Percentiles rank a stretch among this genome's conserved stretches.
These are phyloP conservation scores for Melaleuca alternifolia DNA, from an alignment of 345 rosid genomes.

Conservation along the genomic window DNA sequence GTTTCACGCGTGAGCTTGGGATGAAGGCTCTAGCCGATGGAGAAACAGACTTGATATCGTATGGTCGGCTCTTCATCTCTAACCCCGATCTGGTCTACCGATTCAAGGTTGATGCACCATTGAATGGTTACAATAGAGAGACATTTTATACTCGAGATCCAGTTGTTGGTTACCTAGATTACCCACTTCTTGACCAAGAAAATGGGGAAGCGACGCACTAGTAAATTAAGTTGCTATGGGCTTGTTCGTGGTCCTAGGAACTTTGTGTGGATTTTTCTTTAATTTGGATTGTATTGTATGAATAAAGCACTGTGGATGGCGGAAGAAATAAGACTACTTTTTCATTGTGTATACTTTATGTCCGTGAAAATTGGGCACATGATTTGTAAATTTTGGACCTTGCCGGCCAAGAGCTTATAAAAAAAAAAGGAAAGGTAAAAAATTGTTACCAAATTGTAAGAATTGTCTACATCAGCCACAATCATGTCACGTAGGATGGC, in stretches of 20 bases:
- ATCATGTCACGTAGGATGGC: too few species aligned
- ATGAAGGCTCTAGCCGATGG: constrained; percentile 52
- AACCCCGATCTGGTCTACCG: constrained; percentile 73
- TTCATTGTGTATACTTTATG: neutral
- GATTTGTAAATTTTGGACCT: neutral
- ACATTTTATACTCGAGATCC: constrained; percentile 71
- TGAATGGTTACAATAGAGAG: constrained; percentile 51
- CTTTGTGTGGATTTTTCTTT: neutral
- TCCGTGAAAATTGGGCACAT: neutral
- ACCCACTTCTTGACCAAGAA: constrained; percentile 25
- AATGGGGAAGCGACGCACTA: neutral
- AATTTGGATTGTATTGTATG: neutral
- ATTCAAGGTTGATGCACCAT: constrained; percentile 38
- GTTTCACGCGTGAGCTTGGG: constrained; percentile 63
- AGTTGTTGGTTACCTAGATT: constrained; percentile 70
- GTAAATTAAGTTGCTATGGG: too few species aligned
- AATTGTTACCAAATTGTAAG: too few species aligned
- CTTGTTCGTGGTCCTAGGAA: too few species aligned
- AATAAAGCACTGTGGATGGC: neutral
- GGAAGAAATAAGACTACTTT: neutral
- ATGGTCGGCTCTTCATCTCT: constrained; percentile 70
- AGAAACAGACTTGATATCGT: constrained; percentile 70
- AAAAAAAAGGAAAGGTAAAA: too few species aligned
- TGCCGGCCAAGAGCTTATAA: too few species aligned
- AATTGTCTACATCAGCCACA: too few species aligned